A percentile compares a stretch with the other conserved stretches of the same genome.
phyloP scores from a whole-genome alignment of 129 eudicot species.

The Chrysanthemum seticuspe region DNA sequence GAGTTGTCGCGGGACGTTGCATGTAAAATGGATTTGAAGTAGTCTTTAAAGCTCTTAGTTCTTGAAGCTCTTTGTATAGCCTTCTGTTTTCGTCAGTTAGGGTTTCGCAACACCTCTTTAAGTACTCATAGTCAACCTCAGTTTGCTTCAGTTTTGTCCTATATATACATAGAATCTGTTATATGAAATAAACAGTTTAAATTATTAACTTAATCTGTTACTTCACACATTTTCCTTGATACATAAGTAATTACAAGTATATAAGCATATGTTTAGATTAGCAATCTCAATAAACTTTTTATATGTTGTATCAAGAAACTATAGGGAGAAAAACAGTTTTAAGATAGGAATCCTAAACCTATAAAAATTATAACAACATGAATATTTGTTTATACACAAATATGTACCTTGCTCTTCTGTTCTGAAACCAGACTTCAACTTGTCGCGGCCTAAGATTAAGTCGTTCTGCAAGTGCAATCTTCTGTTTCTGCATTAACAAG shows the following conservation, averaged over 20 bases:
- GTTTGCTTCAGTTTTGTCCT: slow-evolving; percentile 88
- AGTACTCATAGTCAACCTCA: slow-evolving; percentile 82
- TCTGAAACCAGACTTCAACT: slow-evolving; percentile 90
- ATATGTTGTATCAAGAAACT: too few species aligned
- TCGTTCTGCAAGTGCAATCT: slow-evolving; percentile 71
- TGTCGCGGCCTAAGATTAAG: slow-evolving; percentile 81
- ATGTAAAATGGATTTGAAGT: slow-evolving; percentile 58
- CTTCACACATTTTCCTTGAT: too few species aligned
- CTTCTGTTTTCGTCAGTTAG: slow-evolving; percentile 67
- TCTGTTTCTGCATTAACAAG: slow-evolving; percentile 61
- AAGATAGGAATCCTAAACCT: too few species aligned
- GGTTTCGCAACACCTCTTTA: slow-evolving; percentile 75
- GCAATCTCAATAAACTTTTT: too few species aligned
- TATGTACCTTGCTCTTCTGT: slow-evolving; percentile 74
- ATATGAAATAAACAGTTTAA: too few species aligned
- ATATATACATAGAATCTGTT: background rate
- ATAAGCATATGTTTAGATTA: too few species aligned
- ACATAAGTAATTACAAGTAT: too few species aligned
- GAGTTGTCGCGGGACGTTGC: slow-evolving; percentile 79
- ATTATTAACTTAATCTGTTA: too few species aligned
- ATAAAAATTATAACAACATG: too few species aligned
- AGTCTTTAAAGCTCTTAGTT: slow-evolving; percentile 60
- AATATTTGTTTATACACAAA: background rate
- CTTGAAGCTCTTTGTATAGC: slow-evolving; percentile 74
- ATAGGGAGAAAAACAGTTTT: too few species aligned